Base-by-base conservation (phyloP, 306 rosid genomes). In the Pterocarpus santalinus region DNA sequence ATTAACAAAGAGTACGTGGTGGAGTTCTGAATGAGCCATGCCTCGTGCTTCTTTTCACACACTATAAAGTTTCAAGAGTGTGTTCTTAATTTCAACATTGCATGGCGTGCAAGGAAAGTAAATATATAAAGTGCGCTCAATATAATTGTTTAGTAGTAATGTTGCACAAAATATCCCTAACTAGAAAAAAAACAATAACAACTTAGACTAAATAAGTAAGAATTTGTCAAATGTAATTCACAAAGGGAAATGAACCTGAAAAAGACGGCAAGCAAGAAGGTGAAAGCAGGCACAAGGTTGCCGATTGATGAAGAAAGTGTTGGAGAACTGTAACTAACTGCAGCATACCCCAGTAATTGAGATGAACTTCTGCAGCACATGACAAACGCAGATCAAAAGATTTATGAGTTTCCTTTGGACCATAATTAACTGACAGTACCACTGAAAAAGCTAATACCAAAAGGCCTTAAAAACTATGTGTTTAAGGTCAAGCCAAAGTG, bases 231-330 rank as follows among this genome's bases (percentile, higher is more conserved):
- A 5, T 51, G 8, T 15, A 53, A 22, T 22, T 22, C 28, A 22
- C 28, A 22, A 22, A 22, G 61, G 62, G 8, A 38, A 16, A 52
- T 53, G 73, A 80, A 95, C 97, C 99, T 92, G 90, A 88, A 93
- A 71, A 92, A 30, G 56, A 95, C 68, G 78, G 99, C 97, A 39
- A 95, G 88, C 17, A 92, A 80, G 91, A 95, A 93, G 72, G 97
- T 91, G 87, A 93, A 91, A 78, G 97, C 97, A 74, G 99, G 97
- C 73, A 93, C 93, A 30, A 95, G 80, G 78, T 91, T 93, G 82
- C 89, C 87, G 69, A 95, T 95, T 67, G 99, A 91, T 8, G 99
- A 95, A 81, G 99, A 84, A 82, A 95, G 99, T 3, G 97, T 86
- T 8, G 99, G 99, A 83, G 97, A 95, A 75, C 99, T 89, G 52